These are phyloP conservation scores for Fonsecaea monophora DNA, from an alignment of 2,329 filamentous ascomycete species.

Conservation along the genomic window DNA sequence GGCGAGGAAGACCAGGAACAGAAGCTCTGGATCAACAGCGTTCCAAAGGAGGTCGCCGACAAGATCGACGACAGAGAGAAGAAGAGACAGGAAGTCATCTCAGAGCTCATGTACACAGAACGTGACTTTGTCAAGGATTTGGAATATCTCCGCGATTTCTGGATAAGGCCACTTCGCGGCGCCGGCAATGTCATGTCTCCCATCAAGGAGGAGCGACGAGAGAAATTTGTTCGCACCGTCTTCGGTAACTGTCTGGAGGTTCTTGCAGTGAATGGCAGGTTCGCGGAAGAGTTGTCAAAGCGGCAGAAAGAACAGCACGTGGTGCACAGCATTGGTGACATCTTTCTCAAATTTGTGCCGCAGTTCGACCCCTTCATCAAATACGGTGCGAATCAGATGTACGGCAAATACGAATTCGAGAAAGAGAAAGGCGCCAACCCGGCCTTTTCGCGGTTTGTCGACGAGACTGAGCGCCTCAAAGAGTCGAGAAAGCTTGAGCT, in stretches of 20 bases:
- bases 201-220: slow-evolving; percentile 84
- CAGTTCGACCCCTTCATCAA: slow-evolving; percentile 95
- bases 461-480: slow-evolving; percentile 93
- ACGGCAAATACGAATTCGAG: slow-evolving; percentile 97
- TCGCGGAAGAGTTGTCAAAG: slow-evolving; percentile 86
- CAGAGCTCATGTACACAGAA: slow-evolving; percentile 98
- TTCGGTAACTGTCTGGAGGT: slow-evolving; percentile 98
- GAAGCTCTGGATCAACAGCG: slow-evolving; percentile 99
- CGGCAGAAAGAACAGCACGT: slow-evolving; percentile 90
- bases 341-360: slow-evolving; percentile 90
- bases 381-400: slow-evolving; percentile 93
- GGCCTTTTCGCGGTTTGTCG: slow-evolving; percentile 87
- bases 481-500: slow-evolving; percentile 96
- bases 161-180: slow-evolving; percentile 89
- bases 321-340: slow-evolving; percentile 87
- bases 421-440: slow-evolving; percentile 89
- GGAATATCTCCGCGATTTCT: slow-evolving; percentile 97
- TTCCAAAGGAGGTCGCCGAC: slow-evolving; percentile 92
- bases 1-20: slow-evolving; percentile 93
- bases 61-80: slow-evolving; percentile 89
- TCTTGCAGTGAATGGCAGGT: slow-evolving; percentile 84
- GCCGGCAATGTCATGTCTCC: slow-evolving; percentile 72
- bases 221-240: slow-evolving; percentile 90
- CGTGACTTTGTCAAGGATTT: slow-evolving; percentile 98
- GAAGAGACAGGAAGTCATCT: slow-evolving; percentile 97